Base-by-base conservation (phyloP, 1,284 basidiomycete genomes). In the Naganishia albida region DNA sequence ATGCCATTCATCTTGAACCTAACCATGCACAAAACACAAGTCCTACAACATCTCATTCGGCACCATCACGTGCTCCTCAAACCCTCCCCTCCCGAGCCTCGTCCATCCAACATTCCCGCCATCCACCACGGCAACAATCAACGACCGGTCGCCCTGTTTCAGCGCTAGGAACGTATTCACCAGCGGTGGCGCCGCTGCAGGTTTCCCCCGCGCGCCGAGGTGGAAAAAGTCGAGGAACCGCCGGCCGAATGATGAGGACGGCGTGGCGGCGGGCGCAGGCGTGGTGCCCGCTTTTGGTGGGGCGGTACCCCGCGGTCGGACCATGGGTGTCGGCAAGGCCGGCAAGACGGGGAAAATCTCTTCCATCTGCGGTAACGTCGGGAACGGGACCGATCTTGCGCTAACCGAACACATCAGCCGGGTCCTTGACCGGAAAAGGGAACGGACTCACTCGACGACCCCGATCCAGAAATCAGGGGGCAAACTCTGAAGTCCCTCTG, bases 91-190 rank as follows among this genome's bases (percentile, higher is more conserved):
- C 0, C 90, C 88, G 72, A 98, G 94, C 49, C 91, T 81, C 75
- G 93, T 88, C 82, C 97, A 91, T 66, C 90, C 90, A 28, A 89
- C 89, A 69, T 86, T 93, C 7, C 94, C 92, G 7, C 87, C 85
- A 78, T 97, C 94, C 3, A 95, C 93, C 0, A 87, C 91, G 0
- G 93, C 95, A 34, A 99, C 84, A 28, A 98, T 83, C 54, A 95
- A 82, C 10, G 83, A 88, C 72, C 91, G 88, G 73, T 89, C 90
- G 0, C 95, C 95, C 20, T 87, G 85, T 72, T 94, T 91, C 68
- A 98, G 81, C 3, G 85, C 83, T 68, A 85, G 83, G 72, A 93
- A 91, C 0, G 89, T 87, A 49, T 74, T 73, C 28, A 72, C 89
- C 86, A 25, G 70, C 48, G 56, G 62, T 39, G 26, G 38, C 53